A percentile compares a stretch with the other conserved stretches of the same genome.
These are phyloP conservation scores for Cucumis melo DNA, from an alignment of 306 rosid genomes.

Conservation along the genomic window DNA sequence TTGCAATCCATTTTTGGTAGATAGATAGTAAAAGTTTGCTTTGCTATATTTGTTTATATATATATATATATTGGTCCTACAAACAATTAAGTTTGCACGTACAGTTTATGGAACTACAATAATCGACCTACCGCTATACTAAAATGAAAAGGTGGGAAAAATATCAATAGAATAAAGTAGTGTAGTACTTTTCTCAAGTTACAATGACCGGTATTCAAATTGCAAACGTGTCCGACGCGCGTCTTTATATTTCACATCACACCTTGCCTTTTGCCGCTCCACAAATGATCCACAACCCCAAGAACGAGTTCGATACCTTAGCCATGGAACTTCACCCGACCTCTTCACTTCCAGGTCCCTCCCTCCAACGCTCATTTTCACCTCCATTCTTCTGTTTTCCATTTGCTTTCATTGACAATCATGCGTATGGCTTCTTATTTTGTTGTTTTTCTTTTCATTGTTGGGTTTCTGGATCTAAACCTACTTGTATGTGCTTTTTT, in stretches of 20 bases:
- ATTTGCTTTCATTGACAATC: background rate
- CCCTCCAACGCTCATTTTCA: background rate
- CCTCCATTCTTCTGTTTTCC: background rate
- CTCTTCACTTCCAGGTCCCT: background rate
- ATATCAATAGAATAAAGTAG: too few relatives aligned
- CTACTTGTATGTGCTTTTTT: background rate
- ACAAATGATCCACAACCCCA: background rate
- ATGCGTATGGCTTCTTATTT: background rate
- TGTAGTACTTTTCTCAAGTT: background rate
- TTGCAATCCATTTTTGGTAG: too few relatives aligned
- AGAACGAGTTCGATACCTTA: background rate
- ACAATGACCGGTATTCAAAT: background rate
- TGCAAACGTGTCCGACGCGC: conserved; percentile 5
- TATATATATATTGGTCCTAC: too few relatives aligned
- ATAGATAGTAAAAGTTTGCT: too few relatives aligned
- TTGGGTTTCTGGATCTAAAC: background rate
- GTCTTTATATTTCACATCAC: background rate
- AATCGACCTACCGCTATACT: too few relatives aligned
- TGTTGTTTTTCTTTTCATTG: background rate
- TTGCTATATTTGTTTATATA: too few relatives aligned
- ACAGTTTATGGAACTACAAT: too few relatives aligned
- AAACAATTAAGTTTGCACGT: too few relatives aligned
- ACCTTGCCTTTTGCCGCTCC: background rate
- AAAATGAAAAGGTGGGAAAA: too few relatives aligned
- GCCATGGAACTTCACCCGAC: background rate